A percentile compares a stretch with the other conserved stretches of the same genome.
Evolutionary conservation across 306 rosid species (phyloP).

Genomic region (Dalbergia oliveri): DNA sequence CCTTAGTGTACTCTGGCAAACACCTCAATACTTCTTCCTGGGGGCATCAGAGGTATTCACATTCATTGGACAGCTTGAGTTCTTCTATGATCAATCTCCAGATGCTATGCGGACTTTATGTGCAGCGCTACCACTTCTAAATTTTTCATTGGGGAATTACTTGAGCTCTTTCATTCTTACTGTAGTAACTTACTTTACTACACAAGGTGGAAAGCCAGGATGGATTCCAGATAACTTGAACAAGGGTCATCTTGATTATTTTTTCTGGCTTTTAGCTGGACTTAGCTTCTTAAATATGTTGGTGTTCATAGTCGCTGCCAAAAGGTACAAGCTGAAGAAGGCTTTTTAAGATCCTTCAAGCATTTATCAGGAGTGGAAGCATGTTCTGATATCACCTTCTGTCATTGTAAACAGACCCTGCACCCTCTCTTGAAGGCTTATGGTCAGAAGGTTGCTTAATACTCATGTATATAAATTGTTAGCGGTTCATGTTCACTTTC

Average conservation of each 20-base stretch:
- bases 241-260: slow-evolving; percentile 80
- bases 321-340: slow-evolving; percentile 70
- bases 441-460: not conserved
- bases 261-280: slow-evolving; percentile 86
- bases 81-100: slow-evolving; percentile 90
- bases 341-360: slow-evolving; percentile 50
- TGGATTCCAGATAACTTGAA: slow-evolving; percentile 94
- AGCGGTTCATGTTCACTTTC: not conserved
- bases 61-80: slow-evolving; percentile 83
- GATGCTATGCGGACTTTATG: slow-evolving; percentile 86
- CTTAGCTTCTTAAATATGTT: slow-evolving; percentile 74
- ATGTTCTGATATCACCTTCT: slow-evolving; percentile 21
- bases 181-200: slow-evolving; percentile 73
- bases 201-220: slow-evolving; percentile 67
- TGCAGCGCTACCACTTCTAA: slow-evolving; percentile 71
- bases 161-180: slow-evolving; percentile 87
- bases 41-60: slow-evolving; percentile 86
- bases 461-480: not conserved
- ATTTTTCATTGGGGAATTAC: slow-evolving; percentile 76
- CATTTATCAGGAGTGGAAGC: slow-evolving; percentile 8
- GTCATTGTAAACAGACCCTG: not conserved
- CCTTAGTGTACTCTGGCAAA: slow-evolving; percentile 78
- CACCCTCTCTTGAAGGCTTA: not conserved
- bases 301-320: slow-evolving; percentile 59
- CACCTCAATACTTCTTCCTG: slow-evolving; percentile 82